Evolutionary conservation across 1,284 basidiomycete species (phyloP).

Genomic region (Rhodotorula sp.): DNA sequence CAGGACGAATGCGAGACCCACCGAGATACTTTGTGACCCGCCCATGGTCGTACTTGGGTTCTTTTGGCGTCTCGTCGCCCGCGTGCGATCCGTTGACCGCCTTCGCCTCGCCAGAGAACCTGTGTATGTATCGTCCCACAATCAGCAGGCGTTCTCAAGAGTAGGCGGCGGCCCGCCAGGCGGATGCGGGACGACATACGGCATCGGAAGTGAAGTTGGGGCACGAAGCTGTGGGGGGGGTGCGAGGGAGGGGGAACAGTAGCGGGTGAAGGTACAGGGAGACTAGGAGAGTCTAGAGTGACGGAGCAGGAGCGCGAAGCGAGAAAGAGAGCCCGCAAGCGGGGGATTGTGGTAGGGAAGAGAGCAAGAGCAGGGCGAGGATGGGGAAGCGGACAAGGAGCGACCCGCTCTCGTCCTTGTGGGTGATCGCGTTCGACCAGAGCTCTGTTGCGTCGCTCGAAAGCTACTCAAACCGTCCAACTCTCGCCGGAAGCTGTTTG

Average conservation of each 20-base stretch:
- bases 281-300: not conserved
- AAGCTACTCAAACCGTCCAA: too few species aligned
- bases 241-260: not conserved
- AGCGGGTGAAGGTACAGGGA: not conserved
- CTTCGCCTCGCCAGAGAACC: not conserved
- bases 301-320: not conserved
- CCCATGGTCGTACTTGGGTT: constrained; percentile 50
- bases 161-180: too few species aligned
- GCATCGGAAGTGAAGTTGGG: not conserved
- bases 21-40: constrained; percentile 85
- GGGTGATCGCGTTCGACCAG: not conserved
- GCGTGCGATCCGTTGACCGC: constrained; percentile 1
- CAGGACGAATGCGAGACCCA: constrained; percentile 44
- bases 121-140: not conserved
- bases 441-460: too few species aligned
- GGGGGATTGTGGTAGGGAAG: not conserved
- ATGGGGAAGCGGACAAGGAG: not conserved
- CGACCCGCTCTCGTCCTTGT: too few species aligned
- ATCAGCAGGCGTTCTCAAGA: not conserved
- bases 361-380: not conserved
- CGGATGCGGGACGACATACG: not conserved
- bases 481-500: too few species aligned
- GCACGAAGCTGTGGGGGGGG: not conserved
- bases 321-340: not conserved
- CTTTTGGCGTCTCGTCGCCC: constrained; percentile 8